A percentile compares a stretch with the other conserved stretches of the same genome.
phyloP scores from a whole-genome alignment of 805 yeast genomes.

The Lachancea fermentati region DNA sequence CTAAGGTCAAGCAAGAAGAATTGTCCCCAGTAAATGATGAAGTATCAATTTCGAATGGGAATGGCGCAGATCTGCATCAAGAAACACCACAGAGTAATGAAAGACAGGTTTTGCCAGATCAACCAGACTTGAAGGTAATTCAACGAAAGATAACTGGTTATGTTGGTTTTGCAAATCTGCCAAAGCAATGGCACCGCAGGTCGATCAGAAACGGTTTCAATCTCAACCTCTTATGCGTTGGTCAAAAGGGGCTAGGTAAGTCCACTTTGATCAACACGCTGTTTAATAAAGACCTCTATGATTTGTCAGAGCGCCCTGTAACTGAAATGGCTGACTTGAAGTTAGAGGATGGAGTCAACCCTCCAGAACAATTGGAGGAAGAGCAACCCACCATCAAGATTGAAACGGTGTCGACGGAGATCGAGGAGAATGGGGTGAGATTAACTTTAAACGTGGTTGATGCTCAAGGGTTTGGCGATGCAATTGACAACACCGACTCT shows the following conservation, averaged over 20 bases:
- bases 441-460: constrained; percentile 79
- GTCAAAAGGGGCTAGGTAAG: constrained; percentile 90
- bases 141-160: constrained; percentile 83
- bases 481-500: constrained; percentile 68
- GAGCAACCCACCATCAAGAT: constrained; percentile 42
- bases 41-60: constrained; percentile 1
- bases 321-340: constrained; percentile 10
- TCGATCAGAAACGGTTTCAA: constrained; percentile 85
- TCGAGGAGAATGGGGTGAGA: constrained; percentile 92
- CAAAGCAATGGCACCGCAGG: constrained; percentile 98
- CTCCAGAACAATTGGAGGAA: constrained; percentile 10
- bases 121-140: constrained; percentile 51
- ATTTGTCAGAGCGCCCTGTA: constrained; percentile 9
- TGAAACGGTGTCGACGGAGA: constrained; percentile 57
- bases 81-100: neutral
- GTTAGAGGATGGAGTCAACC: constrained; percentile 10
- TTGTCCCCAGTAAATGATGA: constrained; percentile 2
- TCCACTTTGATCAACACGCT: constrained; percentile 87
- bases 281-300: constrained; percentile 62
- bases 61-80: constrained; percentile 1
- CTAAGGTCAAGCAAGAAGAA: constrained; percentile 4
- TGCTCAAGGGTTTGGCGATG: constrained; percentile 93
- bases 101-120: constrained; percentile 32
- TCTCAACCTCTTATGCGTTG: constrained; percentile 84
- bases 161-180: constrained; percentile 96